Evolutionary conservation across 2,329 filamentous ascomycete genomes (phyloP), one percentile per base, ranked within the genome.

Genomic region (Ustilaginoidea virens): DNA sequence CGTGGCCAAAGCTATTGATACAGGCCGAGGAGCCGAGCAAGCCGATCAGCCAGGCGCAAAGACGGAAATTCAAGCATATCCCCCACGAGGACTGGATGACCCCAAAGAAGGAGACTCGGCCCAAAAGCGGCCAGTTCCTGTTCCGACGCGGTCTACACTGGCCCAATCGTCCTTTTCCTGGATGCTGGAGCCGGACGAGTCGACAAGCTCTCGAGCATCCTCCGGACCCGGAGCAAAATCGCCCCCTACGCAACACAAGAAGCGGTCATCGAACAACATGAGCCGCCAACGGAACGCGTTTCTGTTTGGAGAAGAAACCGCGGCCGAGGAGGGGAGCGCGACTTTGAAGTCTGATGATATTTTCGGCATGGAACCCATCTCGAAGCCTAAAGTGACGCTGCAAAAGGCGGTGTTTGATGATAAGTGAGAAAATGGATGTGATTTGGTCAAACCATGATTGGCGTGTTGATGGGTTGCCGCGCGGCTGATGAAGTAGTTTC

Each of bases 131-230:
- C 42, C 44, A 26, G 51, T 36, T 38, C 53, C 66, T 2, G 63
- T 72, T 11, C 70, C 69, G 1, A 70, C 70, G 13, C 64, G 75
- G 14, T 78, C 76, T 4, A 70, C 65, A 1, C 60, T 83, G 19
- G 75, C 76, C 1, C 76, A 80, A 39, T 82, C 79, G 6, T 78
- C 74, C 4, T 85, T 82, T 48, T 74, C 78, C 1, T 83, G 76
- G 75, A 85, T 85, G 77, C 60, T 85, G 2, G 73, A 74, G 38
- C 66, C 65, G 3, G 63, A 67, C 38, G 45, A 57, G 30, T 48
- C 55, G 0, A 33, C 27, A 8, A 40, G 34, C 23, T 38, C 43
- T 28, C 33, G 46, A 31, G 36, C 43, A 1, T 29, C 39, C 9
- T 34, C 44, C 4, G 26, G 39, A 6, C 38, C 30, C 3, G 27